These are phyloP conservation scores for Zalerion maritima DNA, from an alignment of 495 filamentous ascomycete genomes.

Conservation along the genomic window DNA sequence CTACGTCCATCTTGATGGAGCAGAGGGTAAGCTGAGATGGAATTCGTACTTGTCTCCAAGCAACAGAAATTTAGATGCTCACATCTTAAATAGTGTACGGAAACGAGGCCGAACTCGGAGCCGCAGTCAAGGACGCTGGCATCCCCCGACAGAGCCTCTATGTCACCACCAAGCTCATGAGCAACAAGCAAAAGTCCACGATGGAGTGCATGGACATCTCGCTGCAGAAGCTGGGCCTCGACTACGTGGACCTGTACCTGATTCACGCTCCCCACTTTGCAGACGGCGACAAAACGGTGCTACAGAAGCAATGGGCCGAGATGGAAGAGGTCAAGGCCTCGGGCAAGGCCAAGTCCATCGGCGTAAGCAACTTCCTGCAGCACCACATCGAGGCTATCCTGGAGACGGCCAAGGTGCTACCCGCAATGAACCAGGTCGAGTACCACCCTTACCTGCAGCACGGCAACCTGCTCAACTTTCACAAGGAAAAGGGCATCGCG, in stretches of 20 bases:
- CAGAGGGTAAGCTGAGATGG: conserved; percentile 36
- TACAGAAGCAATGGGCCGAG: conserved; percentile 58
- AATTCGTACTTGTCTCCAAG: conserved; percentile 1
- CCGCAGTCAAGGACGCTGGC: conserved; percentile 53
- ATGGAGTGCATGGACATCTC: conserved; percentile 51
- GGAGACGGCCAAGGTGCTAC: conserved; percentile 45
- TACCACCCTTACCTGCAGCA: conserved; percentile 82
- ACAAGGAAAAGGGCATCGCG: conserved; percentile 52
- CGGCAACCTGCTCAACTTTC: conserved; percentile 45
- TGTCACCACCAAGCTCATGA: conserved; percentile 60
- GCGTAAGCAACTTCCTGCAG: conserved; percentile 68
- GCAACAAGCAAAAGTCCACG: conserved; percentile 40
- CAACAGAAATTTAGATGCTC: neutral
- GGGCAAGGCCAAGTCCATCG: conserved; percentile 63
- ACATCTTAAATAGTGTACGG: conserved; percentile 42
- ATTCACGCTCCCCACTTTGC: conserved; percentile 67
- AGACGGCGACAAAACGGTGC: conserved; percentile 39
- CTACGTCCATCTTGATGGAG: conserved; percentile 66
- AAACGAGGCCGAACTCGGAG: conserved; percentile 64
- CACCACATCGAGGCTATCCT: conserved; percentile 54
- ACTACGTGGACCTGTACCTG: conserved; percentile 77
- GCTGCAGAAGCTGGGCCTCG: conserved; percentile 56
- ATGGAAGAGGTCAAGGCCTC: conserved; percentile 60
- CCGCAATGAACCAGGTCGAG: conserved; percentile 78
- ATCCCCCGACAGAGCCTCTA: conserved; percentile 55